Base-by-base conservation (phyloP, 106 monocot genomes). In the Alisma plantagoaquatica region DNA sequence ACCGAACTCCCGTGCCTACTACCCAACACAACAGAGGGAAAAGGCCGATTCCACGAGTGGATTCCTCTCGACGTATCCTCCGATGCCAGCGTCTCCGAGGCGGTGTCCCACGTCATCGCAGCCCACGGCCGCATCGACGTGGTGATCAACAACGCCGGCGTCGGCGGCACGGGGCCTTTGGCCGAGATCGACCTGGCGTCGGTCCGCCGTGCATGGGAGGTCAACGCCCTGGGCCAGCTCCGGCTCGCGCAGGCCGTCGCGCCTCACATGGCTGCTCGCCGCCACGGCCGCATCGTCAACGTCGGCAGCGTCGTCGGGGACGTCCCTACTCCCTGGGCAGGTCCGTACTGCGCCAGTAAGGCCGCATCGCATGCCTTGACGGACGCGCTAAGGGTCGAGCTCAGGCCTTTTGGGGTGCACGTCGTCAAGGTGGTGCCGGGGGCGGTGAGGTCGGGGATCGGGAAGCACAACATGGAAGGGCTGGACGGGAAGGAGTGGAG, bases 91-190 rank as follows among this genome's bases (percentile, higher is more conserved):
- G 70, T 63, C 2, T 8, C 22, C 2, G 1, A 23, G 9, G 54
- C 75, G 6, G 23, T 35, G 27, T 24, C 53, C 2, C 15, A 48
- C 3, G 25, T 75, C 18, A 46, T 75, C 2, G 33, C 30, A 0
- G 2, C 23, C 10, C 46, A 60, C 25, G 54, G 64, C 4, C 42
- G 58, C 27, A 43, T 75, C 30, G 75, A 75, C 29, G 75, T 75
- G 20, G 31, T 75, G n/a, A 49, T 75, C 11, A 75, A 75, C 53
- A 75, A 75, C 54, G 75, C 75, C 16, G 75, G 75, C 2, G 19
- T 70, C 29, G 65, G 75, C 3, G 30, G 75, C 59, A 65, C 64
- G 1, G 75, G 75, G 12, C 75, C 75, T 16, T 31, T 75, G 3
- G 70, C 70, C 8, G 75, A 75, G 54, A 44, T 75, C 18, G 21